Base-by-base conservation (phyloP, 345 rosid species). In the Eucalyptus shirleyi region DNA sequence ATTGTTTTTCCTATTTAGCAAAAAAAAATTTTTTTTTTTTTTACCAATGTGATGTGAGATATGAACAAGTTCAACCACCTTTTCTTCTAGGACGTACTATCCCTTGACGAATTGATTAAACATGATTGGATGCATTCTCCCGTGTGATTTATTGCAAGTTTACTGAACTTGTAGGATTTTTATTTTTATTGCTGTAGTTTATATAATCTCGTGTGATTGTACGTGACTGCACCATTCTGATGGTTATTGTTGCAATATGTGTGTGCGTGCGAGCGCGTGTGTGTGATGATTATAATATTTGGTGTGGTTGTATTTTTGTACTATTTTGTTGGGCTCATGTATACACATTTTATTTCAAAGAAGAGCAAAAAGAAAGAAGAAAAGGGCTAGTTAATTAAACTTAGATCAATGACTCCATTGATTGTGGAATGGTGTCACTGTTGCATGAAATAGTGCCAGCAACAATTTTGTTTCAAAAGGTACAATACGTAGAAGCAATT, bases 261-360 rank as follows among this genome's bases (percentile, higher is more conserved):
- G 4, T 21, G 26, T 4, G 59, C 1, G 60, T 23, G 60, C 1
- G 37, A 0, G 34, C 5, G 5, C 0, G 5, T 4, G 50, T 12
- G 14, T 19, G 24, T 53, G 24, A 30, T 30, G 4, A n/a, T 40
- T 65, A 65, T 65, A 6, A 30, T n/a, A 32, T 65, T 65, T 34
- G 34, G 18, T 8, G 18, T n/a, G 77, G 18, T 65, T 14, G 77
- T 53, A 18, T 65, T 65, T 65, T 15, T 30, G 34, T 65, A 65
- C 14, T 59, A 26, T 59, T 59, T 56, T 56, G 28, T 9, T 59
- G 65, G 11, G 30, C 65, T 59, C 26, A 59, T 24, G 28, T 56
- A 9, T 56, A 26, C 30, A n/a, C 34, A 7, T 30, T 65, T 65
- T 65, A 65, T 65, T 65, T 65, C 9, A 32, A 65, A 65, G 37